Percentiles rank a stretch among this genome's conserved stretches.
These are phyloP conservation scores for Aquilaria malaccensis DNA, from an alignment of 345 rosid species.

Conservation along the genomic window DNA sequence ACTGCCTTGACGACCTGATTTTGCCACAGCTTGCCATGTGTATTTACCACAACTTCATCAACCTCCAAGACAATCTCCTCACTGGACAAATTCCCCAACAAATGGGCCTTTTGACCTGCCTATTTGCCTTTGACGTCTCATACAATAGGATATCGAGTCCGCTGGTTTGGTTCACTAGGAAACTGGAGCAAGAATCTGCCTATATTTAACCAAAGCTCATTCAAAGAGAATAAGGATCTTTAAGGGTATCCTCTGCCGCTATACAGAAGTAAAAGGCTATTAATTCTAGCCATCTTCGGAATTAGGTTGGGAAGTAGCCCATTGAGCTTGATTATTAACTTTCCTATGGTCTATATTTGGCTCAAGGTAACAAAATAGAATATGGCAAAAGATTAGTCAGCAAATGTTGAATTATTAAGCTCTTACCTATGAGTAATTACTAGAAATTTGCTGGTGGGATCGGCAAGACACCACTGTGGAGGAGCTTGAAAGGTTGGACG, in stretches of 20 bases:
- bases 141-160: conserved; percentile 59
- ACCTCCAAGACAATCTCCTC: conserved; percentile 67
- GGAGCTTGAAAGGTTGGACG: no score
- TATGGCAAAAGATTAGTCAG: conserved; percentile 50
- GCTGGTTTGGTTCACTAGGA: conserved; percentile 51
- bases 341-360: conserved; percentile 84
- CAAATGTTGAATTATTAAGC: conserved; percentile 53
- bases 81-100: conserved; percentile 68
- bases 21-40: conserved; percentile 67
- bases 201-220: conserved; percentile 65
- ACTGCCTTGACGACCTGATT: conserved; percentile 64
- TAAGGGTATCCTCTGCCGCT: conserved; percentile 82
- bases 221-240: conserved; percentile 68
- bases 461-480: no score
- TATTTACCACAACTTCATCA: conserved; percentile 81
- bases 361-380: conserved; percentile 57
- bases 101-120: conserved; percentile 55
- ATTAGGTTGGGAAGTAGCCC: conserved; percentile 92
- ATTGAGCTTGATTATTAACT: conserved; percentile 77
- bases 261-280: conserved; percentile 55
- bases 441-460: no score
- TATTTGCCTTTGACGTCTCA: conserved; percentile 79
- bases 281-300: conserved; percentile 81
- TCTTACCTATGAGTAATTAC: neutral
- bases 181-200: conserved; percentile 58